Evolutionary conservation across 805 yeast genomes (phyloP).

Genomic region (Blastobotrys parvus): DNA sequence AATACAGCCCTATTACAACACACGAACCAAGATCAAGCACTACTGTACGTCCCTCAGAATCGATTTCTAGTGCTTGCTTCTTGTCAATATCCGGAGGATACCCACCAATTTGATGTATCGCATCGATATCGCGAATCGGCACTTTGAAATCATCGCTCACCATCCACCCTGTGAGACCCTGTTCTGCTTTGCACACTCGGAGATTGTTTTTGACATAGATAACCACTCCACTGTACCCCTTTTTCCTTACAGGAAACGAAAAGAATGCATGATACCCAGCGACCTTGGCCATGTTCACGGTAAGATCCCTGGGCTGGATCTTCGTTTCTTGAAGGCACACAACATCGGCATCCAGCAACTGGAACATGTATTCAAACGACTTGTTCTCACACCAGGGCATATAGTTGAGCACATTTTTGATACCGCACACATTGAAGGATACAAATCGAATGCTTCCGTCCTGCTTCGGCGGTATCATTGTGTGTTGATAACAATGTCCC

Average conservation of each 20-base stretch:
- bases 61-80: conserved; percentile 42
- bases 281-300: conserved; percentile 41
- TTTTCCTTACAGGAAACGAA: conserved; percentile 55
- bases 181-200: conserved; percentile 68
- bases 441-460: conserved; percentile 36
- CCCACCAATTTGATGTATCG: conserved; percentile 53
- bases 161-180: conserved; percentile 76
- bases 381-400: conserved; percentile 67
- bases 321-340: conserved; percentile 86
- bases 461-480: background rate
- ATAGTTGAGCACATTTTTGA: conserved; percentile 70
- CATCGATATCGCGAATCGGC: conserved; percentile 24
- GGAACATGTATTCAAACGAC: conserved; percentile 37
- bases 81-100: conserved; percentile 41
- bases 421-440: conserved; percentile 80
- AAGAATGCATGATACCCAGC: conserved; percentile 57
- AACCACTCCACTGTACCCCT: conserved; percentile 91
- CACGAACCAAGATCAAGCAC: conserved; percentile 52
- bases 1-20: conserved; percentile 53
- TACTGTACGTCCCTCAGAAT: conserved; percentile 78
- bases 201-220: conserved; percentile 53
- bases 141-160: conserved; percentile 12
- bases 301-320: conserved; percentile 43
- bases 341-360: conserved; percentile 57
- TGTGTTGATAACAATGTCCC: too few relatives aligned